Evolutionary conservation across 306 rosid genomes (phyloP).

Genomic region (Vachellia collinsii): DNA sequence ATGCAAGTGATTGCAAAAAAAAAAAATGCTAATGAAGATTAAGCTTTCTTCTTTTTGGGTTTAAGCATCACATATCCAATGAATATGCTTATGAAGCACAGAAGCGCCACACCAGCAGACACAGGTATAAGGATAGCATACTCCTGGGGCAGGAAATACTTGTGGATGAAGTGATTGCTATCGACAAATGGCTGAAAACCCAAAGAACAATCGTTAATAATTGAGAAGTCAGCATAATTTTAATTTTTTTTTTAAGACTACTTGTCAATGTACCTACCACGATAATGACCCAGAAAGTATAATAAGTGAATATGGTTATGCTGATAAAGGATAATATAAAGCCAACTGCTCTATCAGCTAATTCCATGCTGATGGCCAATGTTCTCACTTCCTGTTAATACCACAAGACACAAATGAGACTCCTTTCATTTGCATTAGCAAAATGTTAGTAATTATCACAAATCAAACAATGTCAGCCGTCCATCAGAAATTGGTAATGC

Average conservation of each 20-base stretch:
- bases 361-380: constrained; percentile 60
- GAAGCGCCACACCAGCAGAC: constrained; percentile 71
- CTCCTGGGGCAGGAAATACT: constrained; percentile 88
- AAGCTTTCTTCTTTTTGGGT: constrained; percentile 88
- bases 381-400: constrained; percentile 51
- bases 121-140: constrained; percentile 84
- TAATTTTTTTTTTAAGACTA: constrained; percentile 2
- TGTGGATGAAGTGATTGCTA: constrained; percentile 79
- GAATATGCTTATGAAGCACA: constrained; percentile 76
- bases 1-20: neutral
- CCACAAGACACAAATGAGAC: constrained; percentile 31
- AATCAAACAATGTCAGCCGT: constrained; percentile 12
- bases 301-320: constrained; percentile 81
- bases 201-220: constrained; percentile 31
- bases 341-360: constrained; percentile 88
- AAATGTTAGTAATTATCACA: constrained; percentile 16
- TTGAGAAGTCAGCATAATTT: neutral
- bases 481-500: constrained; percentile 12
- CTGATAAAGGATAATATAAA: constrained; percentile 71
- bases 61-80: constrained; percentile 89
- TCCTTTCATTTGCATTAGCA: constrained; percentile 1
- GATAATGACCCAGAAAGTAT: constrained; percentile 94
- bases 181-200: constrained; percentile 95
- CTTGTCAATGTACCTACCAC: constrained; percentile 59
- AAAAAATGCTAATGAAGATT: constrained; percentile 17